A percentile compares a stretch with the other conserved stretches of the same genome.
These are phyloP conservation scores for Cytospora piceicola DNA, from an alignment of 2,329 filamentous ascomycete species.

Conservation along the genomic window DNA sequence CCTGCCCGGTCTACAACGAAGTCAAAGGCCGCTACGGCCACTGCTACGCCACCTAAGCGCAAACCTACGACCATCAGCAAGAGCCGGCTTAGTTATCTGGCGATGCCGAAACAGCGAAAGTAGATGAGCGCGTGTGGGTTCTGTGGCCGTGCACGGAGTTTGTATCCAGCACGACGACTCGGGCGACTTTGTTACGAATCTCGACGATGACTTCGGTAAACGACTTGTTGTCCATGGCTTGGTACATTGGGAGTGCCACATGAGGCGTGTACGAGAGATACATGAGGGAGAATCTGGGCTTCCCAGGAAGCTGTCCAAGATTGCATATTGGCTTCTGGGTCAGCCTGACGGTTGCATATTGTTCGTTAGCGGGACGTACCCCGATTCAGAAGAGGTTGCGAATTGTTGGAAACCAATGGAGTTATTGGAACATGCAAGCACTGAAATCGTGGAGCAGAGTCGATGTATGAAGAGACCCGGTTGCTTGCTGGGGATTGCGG, in stretches of 20 bases:
- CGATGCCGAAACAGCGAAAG: slow-evolving; percentile 30
- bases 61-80: slow-evolving; percentile 22
- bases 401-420: neutral
- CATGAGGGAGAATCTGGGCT: neutral
- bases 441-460: neutral
- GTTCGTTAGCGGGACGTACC: neutral
- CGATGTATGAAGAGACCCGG: too few relatives aligned
- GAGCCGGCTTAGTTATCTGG: slow-evolving; percentile 24
- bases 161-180: neutral
- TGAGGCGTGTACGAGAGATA: neutral
- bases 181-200: neutral
- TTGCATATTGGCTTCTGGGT: slow-evolving; percentile 17
- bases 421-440: neutral
- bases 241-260: neutral
- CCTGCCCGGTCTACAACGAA: slow-evolving; percentile 20
- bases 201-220: neutral
- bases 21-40: slow-evolving; percentile 19
- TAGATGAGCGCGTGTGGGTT: neutral
- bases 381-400: neutral
- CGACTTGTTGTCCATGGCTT: neutral
- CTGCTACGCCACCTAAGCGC: slow-evolving; percentile 19
- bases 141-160: neutral
- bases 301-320: neutral
- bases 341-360: neutral
- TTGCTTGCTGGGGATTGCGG: neutral